Base-by-base conservation (phyloP, 1,284 basidiomycete species). In the Gastroboletus turbinatus region DNA sequence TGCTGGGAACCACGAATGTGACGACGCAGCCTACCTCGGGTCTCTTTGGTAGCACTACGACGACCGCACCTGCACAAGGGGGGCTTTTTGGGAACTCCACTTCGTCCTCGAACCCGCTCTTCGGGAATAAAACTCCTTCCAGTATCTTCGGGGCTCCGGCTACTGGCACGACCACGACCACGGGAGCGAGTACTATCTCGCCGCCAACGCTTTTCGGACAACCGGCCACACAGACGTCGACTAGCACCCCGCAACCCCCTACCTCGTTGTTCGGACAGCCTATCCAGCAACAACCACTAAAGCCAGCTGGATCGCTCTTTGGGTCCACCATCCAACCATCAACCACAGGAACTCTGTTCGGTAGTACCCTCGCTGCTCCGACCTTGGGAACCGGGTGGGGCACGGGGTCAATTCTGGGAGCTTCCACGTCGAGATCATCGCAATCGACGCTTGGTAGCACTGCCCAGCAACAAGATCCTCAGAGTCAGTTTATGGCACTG, bases 401-500 rank as follows among this genome's bases (percentile, higher is more conserved):
- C 47, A 40, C 60, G 17, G 68, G 70, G 11, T 69, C 67, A 11
- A 55, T 61, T 50, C 35, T 61, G 47, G 59, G 61, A 53, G 53
- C 60, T 56, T 67, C 64, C 25, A 48, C 55, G 2, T 56, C 60
- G 44, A 67, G 66, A 47, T 7, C 63, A 23, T 58, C 68, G 10
- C 67, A 57, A 56, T 68, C 68, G 4, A 69, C 54, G n/a, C 50
- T 69, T 50, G 63, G 65, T 32, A 27, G 70, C 1, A 65, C 76
- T 10, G 68, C 72, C n/a, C 80, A 80, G 55, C 68, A 72, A 50
- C 79, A 75, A 19, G 87, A 89, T 67, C 78, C 84, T 0, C 83
- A 86, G 59, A 74, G 75, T 3, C 88, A 89, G 61, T 85, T 82
- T 62, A 64, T 75, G 13, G 80, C 79, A 43, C 68, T 90, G 38